Percentiles rank a stretch among this genome's conserved stretches.
Conservation (phyloP, 495 filamentous ascomycete genomes). For the Neurospora tetrasperma region DNA sequence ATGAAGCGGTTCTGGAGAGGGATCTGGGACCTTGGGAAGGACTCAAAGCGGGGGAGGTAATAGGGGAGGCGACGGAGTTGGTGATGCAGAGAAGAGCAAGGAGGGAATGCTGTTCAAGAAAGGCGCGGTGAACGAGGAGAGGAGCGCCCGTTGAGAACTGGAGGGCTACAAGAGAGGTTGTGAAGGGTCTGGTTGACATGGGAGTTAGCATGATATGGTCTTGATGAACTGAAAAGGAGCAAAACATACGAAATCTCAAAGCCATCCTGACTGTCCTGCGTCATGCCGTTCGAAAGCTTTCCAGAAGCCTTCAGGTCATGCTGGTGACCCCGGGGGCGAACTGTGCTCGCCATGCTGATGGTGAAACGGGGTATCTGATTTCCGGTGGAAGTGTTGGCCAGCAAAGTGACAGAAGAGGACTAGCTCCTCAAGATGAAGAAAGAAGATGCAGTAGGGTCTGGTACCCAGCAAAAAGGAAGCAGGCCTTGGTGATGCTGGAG, state of each 20-base stretch:
- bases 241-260: not conserved
- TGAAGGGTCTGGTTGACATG: conserved; percentile 15
- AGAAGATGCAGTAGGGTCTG: not conserved
- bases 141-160: conserved; percentile 7
- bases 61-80: not conserved
- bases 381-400: not conserved
- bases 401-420: not conserved
- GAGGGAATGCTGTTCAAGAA: conserved; percentile 8
- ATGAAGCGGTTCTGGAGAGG: not conserved
- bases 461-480: not conserved
- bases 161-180: conserved; percentile 8
- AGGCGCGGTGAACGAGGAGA: conserved; percentile 8
- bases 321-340: not conserved
- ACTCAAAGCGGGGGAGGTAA: not conserved
- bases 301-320: not conserved
- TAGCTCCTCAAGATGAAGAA: not conserved
- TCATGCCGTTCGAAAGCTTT: not conserved
- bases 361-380: not conserved
- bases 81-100: conserved; percentile 4
- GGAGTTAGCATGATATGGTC: too few species aligned
- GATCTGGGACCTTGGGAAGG: not conserved
- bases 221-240: too few species aligned
- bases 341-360: not conserved
- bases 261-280: not conserved
- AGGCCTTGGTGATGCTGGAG: not conserved